Evolutionary conservation across 441 rosid genomes (phyloP).

Genomic region (Gossypium schwendimanii): DNA sequence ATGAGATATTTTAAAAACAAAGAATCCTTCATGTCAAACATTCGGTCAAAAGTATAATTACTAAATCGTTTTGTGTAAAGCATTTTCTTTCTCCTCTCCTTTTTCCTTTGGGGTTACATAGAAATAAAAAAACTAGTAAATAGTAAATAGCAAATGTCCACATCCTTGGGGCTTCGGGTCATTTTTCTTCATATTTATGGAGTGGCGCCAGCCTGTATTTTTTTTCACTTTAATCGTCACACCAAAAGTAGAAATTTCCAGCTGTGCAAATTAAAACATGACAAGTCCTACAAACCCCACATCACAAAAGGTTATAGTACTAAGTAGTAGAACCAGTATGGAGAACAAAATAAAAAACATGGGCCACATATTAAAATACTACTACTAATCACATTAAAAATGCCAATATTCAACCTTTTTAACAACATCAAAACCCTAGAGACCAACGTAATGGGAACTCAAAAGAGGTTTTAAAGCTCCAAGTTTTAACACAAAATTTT

Average conservation of each 20-base stretch:
- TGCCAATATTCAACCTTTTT: slow-evolving; percentile 2
- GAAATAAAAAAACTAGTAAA: neutral
- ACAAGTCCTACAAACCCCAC: neutral
- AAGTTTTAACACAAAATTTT: slow-evolving; percentile 9
- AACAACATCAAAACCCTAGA: slow-evolving; percentile 6
- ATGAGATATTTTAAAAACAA: neutral
- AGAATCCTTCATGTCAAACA: slow-evolving; percentile 17
- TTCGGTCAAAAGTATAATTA: neutral
- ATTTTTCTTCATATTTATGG: neutral
- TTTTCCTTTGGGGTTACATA: neutral
- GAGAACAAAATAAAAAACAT: neutral
- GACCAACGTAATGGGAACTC: neutral
- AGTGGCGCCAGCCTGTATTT: neutral
- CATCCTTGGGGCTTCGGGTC: neutral
- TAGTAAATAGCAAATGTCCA: neutral
- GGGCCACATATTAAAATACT: neutral
- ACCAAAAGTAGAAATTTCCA: neutral
- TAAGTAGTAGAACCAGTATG: neutral
- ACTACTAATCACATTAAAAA: slow-evolving; percentile 4
- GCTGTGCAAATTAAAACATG: neutral
- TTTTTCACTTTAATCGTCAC: neutral
- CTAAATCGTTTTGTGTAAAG: neutral
- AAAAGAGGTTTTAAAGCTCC: neutral
- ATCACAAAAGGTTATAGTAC: neutral
- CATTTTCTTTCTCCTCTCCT: neutral